Evolutionary conservation across 257 asterid genomes (phyloP).

Genomic region (Thymus quinquecostatus): DNA sequence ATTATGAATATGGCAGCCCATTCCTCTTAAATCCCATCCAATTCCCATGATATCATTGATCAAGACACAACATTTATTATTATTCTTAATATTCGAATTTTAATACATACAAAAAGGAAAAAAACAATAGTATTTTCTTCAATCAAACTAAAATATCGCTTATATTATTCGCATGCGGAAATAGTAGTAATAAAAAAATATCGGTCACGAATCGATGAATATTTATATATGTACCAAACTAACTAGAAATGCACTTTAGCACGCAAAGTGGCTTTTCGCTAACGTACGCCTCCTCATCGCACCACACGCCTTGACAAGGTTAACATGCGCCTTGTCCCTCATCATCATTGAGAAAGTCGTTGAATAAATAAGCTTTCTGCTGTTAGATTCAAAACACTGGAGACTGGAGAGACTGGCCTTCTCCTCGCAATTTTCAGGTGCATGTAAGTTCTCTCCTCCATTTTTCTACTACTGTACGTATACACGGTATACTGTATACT

Average conservation of each 20-base stretch:
- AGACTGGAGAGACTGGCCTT: background rate
- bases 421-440: background rate
- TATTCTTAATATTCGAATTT: too few species aligned
- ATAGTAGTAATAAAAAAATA: too few species aligned
- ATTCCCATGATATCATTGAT: background rate
- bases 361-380: background rate
- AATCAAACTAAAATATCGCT: too few species aligned
- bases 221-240: too few species aligned
- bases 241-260: too few species aligned
- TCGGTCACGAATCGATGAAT: too few species aligned
- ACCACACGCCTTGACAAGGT: background rate
- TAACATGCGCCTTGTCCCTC: conserved; percentile 16
- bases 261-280: background rate
- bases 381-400: background rate
- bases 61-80: too few species aligned
- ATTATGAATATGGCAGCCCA: background rate
- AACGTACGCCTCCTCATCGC: conserved; percentile 6
- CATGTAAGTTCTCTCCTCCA: background rate
- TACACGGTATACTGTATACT: background rate
- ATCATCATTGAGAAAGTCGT: background rate
- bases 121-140: too few species aligned
- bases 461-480: background rate
- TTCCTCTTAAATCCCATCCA: background rate
- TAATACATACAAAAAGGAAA: too few species aligned
- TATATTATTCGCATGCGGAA: too few species aligned